Evolutionary conservation across 106 monocot genomes (phyloP).

Genomic region (Ottelia alismoides): DNA sequence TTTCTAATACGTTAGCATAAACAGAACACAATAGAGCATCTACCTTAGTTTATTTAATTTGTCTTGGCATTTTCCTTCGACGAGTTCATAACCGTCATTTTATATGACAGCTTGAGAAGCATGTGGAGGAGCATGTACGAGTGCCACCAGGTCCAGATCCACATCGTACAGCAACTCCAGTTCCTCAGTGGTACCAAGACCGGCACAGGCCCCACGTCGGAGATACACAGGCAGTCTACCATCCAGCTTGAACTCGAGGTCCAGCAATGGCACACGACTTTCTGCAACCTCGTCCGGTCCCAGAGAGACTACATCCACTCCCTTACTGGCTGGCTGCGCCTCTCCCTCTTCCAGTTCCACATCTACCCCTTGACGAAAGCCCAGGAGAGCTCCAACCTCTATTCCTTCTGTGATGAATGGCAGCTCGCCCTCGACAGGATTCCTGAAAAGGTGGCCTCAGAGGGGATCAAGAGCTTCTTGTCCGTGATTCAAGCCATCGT

Average conservation of each 20-base stretch:
- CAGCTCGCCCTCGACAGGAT: too few species aligned
- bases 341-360: slow-evolving; percentile 47
- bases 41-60: too few species aligned
- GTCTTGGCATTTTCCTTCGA: too few species aligned
- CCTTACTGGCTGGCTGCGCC: too few species aligned
- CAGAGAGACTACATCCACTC: slow-evolving; percentile 72
- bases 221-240: slow-evolving; percentile 44
- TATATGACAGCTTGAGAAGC: too few species aligned
- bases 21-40: too few species aligned
- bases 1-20: too few species aligned
- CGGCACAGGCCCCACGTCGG: slow-evolving; percentile 33
- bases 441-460: slow-evolving; percentile 63
- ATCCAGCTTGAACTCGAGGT: slow-evolving; percentile 60
- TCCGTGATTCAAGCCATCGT: slow-evolving; percentile 49
- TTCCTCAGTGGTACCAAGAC: slow-evolving; percentile 28
- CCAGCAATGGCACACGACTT: slow-evolving; percentile 52
- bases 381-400: slow-evolving; percentile 26
- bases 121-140: too few species aligned
- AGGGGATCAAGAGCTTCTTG: slow-evolving; percentile 72
- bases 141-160: too few species aligned
- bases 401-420: slow-evolving; percentile 38
- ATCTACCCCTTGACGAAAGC: too few species aligned
- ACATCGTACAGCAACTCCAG: slow-evolving; percentile 62
- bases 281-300: slow-evolving; percentile 48
- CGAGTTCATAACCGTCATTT: too few species aligned